Evolutionary conservation across 2,329 filamentous ascomycete genomes (phyloP).

Genomic region (Alternaria brassicae): DNA sequence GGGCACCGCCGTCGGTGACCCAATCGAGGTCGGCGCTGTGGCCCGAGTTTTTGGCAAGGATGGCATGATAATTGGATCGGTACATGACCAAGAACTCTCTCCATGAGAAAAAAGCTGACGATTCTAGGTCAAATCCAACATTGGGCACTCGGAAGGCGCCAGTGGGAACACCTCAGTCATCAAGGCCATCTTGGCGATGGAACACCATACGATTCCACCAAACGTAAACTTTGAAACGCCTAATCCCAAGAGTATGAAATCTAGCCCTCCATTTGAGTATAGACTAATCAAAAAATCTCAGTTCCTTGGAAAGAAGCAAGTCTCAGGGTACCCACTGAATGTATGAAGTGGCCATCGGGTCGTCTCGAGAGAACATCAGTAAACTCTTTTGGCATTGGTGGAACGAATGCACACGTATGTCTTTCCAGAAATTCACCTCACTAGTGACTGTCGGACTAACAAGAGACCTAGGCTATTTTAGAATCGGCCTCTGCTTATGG

Average conservation of each 20-base stretch:
- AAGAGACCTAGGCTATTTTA: too few relatives aligned
- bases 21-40: conserved; percentile 28
- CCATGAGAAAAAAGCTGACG: too few relatives aligned
- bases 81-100: conserved; percentile 15
- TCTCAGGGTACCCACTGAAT: neutral
- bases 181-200: conserved; percentile 50
- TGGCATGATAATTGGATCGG: neutral
- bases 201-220: conserved; percentile 43
- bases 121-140: conserved; percentile 23
- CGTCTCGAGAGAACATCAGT: conserved; percentile 11
- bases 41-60: conserved; percentile 15
- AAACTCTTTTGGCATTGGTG: conserved; percentile 20
- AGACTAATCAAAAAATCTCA: too few relatives aligned
- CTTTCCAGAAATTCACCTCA: neutral
- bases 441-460: too few relatives aligned
- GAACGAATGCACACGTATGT: conserved; percentile 17
- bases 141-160: conserved; percentile 42
- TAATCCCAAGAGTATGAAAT: conserved; percentile 18
- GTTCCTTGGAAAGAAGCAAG: conserved; percentile 5
- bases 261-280: too few relatives aligned
- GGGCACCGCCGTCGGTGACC: conserved; percentile 46
- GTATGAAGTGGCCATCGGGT: conserved; percentile 7
- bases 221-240: conserved; percentile 28
- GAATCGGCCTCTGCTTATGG: too few relatives aligned
- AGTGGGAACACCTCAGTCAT: conserved; percentile 43